Evolutionary conservation across 805 yeast genomes (phyloP).

Genomic region (Metschnikowia cubensis): DNA sequence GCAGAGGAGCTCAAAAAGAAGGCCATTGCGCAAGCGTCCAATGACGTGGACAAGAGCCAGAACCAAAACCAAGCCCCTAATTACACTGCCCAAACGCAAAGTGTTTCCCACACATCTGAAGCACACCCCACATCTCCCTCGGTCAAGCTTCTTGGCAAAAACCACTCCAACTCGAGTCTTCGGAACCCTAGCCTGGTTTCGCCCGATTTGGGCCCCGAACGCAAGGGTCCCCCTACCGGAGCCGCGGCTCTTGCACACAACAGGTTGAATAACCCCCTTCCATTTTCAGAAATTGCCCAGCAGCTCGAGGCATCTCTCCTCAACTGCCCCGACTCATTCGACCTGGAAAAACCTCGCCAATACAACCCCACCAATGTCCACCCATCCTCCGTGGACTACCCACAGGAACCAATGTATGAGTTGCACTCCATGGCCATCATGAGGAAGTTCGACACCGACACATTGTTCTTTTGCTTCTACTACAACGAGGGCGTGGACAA

Average conservation of each 20-base stretch:
- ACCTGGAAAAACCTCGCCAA: slow-evolving; percentile 78
- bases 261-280: slow-evolving; percentile 49
- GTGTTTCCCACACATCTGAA: neutral
- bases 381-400: slow-evolving; percentile 87
- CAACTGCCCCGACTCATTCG: slow-evolving; percentile 91
- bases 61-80: neutral
- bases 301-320: slow-evolving; percentile 73
- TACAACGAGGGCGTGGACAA: slow-evolving; percentile 48
- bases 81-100: too few species aligned
- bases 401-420: slow-evolving; percentile 76
- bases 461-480: slow-evolving; percentile 88
- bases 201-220: neutral
- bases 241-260: slow-evolving; percentile 31
- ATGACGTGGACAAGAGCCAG: neutral
- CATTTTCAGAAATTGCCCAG: slow-evolving; percentile 50
- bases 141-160: slow-evolving; percentile 3
- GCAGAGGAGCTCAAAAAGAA: slow-evolving; percentile 19
- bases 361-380: slow-evolving; percentile 78
- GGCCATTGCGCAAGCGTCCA: slow-evolving; percentile 13
- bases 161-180: neutral
- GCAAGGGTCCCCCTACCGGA: neutral
- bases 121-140: neutral
- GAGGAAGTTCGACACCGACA: slow-evolving; percentile 76
- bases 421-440: slow-evolving; percentile 57
- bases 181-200: slow-evolving; percentile 11